phyloP scores from a whole-genome alignment of 306 rosid genomes.

The Phaseolus lunatus region DNA sequence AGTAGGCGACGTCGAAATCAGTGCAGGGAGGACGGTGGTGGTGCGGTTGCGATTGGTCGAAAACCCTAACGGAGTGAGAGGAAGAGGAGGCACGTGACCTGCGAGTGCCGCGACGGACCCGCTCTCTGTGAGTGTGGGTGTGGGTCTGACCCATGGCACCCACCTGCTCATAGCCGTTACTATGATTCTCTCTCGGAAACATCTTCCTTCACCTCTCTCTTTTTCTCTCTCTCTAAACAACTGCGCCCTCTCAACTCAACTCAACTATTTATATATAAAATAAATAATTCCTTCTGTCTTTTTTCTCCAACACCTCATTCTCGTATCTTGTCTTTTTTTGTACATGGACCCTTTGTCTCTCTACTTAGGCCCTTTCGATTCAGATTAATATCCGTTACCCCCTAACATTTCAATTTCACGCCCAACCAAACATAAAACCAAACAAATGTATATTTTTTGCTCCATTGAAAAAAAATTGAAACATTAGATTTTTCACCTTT shows the following conservation, averaged over 20 bases:
- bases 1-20: conserved; percentile 92
- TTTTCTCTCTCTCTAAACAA: neutral
- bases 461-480: no score
- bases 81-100: conserved; percentile 59
- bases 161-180: conserved; percentile 51
- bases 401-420: no score
- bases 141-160: conserved; percentile 44
- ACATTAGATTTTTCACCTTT: no score
- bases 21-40: conserved; percentile 73
- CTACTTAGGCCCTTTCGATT: no score
- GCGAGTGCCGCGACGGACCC: conserved; percentile 73
- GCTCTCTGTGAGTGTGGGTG: conserved; percentile 49
- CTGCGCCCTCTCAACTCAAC: neutral
- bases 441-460: no score
- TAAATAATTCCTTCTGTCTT: no score
- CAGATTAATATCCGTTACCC: no score
- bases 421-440: no score
- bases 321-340: no score
- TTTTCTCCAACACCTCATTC: no score
- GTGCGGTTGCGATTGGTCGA: conserved; percentile 46
- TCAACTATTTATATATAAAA: neutral
- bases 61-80: conserved; percentile 71
- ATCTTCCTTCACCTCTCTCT: neutral
- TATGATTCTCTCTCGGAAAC: conserved; percentile 42
- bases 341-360: no score